Base-by-base conservation (phyloP, 2,329 filamentous ascomycete genomes). In the Monilinia polystroma region DNA sequence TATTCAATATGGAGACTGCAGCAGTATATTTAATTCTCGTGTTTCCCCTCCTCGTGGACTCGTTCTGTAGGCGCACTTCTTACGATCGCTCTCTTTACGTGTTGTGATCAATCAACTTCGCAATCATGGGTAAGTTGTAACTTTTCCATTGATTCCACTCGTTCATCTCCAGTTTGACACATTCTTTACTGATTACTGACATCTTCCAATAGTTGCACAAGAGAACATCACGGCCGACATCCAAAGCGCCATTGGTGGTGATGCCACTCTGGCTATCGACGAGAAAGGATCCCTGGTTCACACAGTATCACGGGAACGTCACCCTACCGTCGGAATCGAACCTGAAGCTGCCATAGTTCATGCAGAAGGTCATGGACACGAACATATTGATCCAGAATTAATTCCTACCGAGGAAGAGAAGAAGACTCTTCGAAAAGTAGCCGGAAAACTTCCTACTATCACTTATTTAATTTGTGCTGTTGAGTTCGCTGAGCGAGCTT, bases 401-500 rank as follows among this genome's bases (percentile, higher is more conserved):
- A 64, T 66, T 35, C 69, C 74, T 0, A 89, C 86, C 8, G 83
- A 85, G 43, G 86, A 90, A 75, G 87, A 90, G 69, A 76, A 87
- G 68, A 75, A 70, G 18, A 87, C 85, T 0, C 83, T 90, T n/a
- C 84, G 81, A 60, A 85, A 86, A 73, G 84, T 90, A 29, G 85
- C 87, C 16, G 87, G 86, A 38, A 82, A 82, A 74, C 85, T 92
- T 68, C 86, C 87, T 59, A 87, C 84, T 83, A 79, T 82, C 65
- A 84, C 88, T 67, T 92, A 87, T 78, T 87, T 86, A 35, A 85
- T 93, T 68, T 89, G 88, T 58, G 87, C 91, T 69, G 85, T 90
- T 68, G 90, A 93, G 78, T 80, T 91, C 66, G 90, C 87, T 79
- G 90, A 93, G 79, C 87, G 90, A 59, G 91, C 91, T 79, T 89